phyloP scores from a whole-genome alignment of 805 yeast genomes.

The Zygoascus bituminiphila region DNA sequence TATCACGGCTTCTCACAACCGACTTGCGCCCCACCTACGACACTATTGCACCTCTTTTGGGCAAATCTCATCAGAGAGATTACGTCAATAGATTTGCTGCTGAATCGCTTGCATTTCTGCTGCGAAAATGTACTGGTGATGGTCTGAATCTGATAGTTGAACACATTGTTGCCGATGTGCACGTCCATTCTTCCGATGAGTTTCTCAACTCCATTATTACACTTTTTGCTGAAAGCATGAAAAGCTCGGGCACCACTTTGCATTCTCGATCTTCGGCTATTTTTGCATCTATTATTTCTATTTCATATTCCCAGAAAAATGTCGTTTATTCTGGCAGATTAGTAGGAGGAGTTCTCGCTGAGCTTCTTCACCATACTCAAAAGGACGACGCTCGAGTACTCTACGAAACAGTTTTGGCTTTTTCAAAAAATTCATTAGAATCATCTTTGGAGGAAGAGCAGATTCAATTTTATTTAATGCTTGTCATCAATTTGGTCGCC shows the following conservation, averaged over 20 bases:
- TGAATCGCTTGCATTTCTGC: slow-evolving; percentile 77
- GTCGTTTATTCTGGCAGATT: slow-evolving; percentile 10
- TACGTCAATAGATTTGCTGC: slow-evolving; percentile 71
- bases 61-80: slow-evolving; percentile 46
- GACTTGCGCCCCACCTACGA: slow-evolving; percentile 66
- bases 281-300: slow-evolving; percentile 23
- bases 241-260: slow-evolving; percentile 58
- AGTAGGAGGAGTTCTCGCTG: slow-evolving; percentile 20
- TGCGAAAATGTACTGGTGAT: slow-evolving; percentile 54
- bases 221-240: slow-evolving; percentile 66
- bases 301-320: not conserved
- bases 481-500: slow-evolving; percentile 26
- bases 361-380: slow-evolving; percentile 27
- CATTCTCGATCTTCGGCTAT: slow-evolving; percentile 63
- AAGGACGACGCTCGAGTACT: slow-evolving; percentile 24
- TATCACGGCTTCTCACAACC: slow-evolving; percentile 53
- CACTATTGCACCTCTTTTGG: slow-evolving; percentile 54
- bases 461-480: not conserved
- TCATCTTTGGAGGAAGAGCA: not conserved
- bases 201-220: slow-evolving; percentile 52
- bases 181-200: slow-evolving; percentile 34
- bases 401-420: slow-evolving; percentile 9
- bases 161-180: slow-evolving; percentile 28
- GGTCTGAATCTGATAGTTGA: slow-evolving; percentile 41
- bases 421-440: slow-evolving; percentile 2